Percentiles rank a stretch among this genome's conserved stretches.
Conservation (phyloP, 805 yeast species). For the Candida caryicola region DNA sequence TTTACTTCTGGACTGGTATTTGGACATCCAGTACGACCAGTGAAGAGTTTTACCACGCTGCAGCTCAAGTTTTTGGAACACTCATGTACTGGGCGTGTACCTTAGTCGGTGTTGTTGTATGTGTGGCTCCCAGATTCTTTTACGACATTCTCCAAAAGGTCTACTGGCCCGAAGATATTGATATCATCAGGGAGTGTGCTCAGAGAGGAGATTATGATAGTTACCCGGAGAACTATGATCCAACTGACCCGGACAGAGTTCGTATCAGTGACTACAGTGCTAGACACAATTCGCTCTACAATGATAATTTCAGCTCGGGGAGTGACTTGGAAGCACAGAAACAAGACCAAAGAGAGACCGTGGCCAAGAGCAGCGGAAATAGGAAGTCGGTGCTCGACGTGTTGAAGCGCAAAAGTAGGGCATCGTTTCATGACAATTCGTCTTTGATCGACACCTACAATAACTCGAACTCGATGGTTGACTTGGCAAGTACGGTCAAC, state of each 20-base stretch:
- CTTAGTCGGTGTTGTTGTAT: slow-evolving; percentile 51
- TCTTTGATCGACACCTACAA: slow-evolving; percentile 35
- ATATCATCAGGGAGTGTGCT: slow-evolving; percentile 64
- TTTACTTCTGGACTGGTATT: slow-evolving; percentile 78
- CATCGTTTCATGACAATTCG: slow-evolving; percentile 20
- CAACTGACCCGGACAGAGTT: slow-evolving; percentile 54
- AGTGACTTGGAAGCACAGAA: slow-evolving; percentile 5
- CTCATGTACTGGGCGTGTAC: slow-evolving; percentile 63
- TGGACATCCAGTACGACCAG: slow-evolving; percentile 58
- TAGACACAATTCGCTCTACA: background rate
- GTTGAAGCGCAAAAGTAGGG: slow-evolving; percentile 31
- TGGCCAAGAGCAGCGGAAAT: slow-evolving; percentile 9
- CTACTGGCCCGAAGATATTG: slow-evolving; percentile 64
- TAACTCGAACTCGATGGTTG: slow-evolving; percentile 27
- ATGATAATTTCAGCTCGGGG: slow-evolving; percentile 6
- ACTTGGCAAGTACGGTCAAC: slow-evolving; percentile 31
- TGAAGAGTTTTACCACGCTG: slow-evolving; percentile 63
- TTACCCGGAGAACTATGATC: slow-evolving; percentile 52
- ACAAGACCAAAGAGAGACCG: background rate
- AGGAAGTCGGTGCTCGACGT: slow-evolving; percentile 31
- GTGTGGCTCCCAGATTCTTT: slow-evolving; percentile 61
- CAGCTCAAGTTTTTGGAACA: slow-evolving; percentile 59
- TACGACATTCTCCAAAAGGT: slow-evolving; percentile 48
- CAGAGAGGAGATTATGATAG: slow-evolving; percentile 49
- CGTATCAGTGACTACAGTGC: slow-evolving; percentile 44